phyloP scores from a whole-genome alignment of 2,329 filamentous ascomycete species.

The Cladobotryum mycophilum region DNA sequence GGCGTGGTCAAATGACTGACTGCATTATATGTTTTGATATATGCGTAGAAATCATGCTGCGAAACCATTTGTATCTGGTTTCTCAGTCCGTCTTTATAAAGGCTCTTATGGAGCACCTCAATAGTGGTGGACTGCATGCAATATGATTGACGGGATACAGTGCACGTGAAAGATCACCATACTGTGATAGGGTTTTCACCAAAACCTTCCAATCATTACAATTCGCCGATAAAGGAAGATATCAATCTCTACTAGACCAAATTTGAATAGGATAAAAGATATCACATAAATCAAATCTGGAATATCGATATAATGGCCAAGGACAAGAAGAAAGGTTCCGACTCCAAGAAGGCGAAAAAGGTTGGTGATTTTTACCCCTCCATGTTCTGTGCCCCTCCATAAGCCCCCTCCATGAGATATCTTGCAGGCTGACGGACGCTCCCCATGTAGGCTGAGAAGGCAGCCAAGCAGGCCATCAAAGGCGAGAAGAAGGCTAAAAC shows the following conservation, averaged over 20 bases:
- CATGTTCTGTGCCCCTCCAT: slow-evolving; percentile 13
- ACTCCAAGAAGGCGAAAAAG: slow-evolving; percentile 46
- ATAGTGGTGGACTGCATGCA: too few species aligned
- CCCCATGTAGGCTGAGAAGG: slow-evolving; percentile 49
- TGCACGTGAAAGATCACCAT: not conserved
- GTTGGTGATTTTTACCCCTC: slow-evolving; percentile 22
- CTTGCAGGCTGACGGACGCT: slow-evolving; percentile 16
- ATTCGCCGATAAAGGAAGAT: not conserved
- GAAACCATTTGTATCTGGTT: too few species aligned
- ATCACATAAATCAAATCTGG: not conserved
- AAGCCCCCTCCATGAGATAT: slow-evolving; percentile 9
- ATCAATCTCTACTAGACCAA: slow-evolving; percentile 7
- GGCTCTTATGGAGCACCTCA: too few species aligned
- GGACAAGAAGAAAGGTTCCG: slow-evolving; percentile 45
- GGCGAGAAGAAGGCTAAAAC: slow-evolving; percentile 76
- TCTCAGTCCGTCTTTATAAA: too few species aligned
- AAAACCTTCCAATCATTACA: slow-evolving; percentile 1
- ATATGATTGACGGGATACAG: not conserved
- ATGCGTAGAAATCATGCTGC: too few species aligned
- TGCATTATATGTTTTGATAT: too few species aligned
- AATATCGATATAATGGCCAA: slow-evolving; percentile 36
- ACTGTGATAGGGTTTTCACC: slow-evolving; percentile 10
- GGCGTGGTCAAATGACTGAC: too few species aligned
- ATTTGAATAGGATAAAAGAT: not conserved
- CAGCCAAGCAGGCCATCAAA: slow-evolving; percentile 79